These are phyloP conservation scores for Picocystis sp. DNA, from an alignment of 163 green algal genomes.

Conservation along the genomic window DNA sequence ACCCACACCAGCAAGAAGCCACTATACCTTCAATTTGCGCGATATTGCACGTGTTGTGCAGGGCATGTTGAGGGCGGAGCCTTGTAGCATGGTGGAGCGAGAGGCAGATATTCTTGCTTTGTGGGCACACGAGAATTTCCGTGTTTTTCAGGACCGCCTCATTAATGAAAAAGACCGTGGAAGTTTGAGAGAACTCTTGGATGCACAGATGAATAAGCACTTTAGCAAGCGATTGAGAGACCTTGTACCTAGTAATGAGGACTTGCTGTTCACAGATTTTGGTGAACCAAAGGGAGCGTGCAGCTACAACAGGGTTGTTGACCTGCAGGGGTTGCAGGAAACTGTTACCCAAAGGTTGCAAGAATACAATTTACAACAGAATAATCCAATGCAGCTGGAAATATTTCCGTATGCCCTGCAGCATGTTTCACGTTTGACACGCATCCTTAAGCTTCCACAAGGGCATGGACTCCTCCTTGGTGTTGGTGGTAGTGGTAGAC, in stretches of 20 bases:
- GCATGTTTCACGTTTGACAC: conserved; percentile 48
- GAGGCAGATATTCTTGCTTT: conserved; percentile 30
- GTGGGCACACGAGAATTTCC: conserved; percentile 55
- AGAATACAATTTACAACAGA: conserved; percentile 58
- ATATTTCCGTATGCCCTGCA: conserved; percentile 74
- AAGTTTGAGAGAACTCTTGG: conserved; percentile 46
- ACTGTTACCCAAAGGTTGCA: conserved; percentile 59
- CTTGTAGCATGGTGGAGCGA: conserved; percentile 25
- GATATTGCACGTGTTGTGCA: conserved; percentile 59
- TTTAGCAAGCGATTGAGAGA: conserved; percentile 32
- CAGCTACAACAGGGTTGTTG: conserved; percentile 31
- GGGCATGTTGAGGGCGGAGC: conserved; percentile 51
- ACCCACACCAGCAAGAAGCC: conserved; percentile 51
- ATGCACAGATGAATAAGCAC: conserved; percentile 27
- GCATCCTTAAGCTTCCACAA: conserved; percentile 57
- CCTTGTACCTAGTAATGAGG: conserved; percentile 36
- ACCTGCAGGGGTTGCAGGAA: conserved; percentile 18
- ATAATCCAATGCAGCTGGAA: conserved; percentile 64
- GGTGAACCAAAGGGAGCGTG: conserved; percentile 54
- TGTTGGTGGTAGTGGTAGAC: conserved; percentile 50
- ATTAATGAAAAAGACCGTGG: conserved; percentile 50
- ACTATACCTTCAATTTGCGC: conserved; percentile 77
- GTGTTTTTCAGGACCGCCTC: conserved; percentile 64
- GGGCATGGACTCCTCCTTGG: conserved; percentile 65
- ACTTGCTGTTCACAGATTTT: conserved; percentile 20